phyloP scores from a whole-genome alignment of 306 rosid species.

The Cucumis melo region DNA sequence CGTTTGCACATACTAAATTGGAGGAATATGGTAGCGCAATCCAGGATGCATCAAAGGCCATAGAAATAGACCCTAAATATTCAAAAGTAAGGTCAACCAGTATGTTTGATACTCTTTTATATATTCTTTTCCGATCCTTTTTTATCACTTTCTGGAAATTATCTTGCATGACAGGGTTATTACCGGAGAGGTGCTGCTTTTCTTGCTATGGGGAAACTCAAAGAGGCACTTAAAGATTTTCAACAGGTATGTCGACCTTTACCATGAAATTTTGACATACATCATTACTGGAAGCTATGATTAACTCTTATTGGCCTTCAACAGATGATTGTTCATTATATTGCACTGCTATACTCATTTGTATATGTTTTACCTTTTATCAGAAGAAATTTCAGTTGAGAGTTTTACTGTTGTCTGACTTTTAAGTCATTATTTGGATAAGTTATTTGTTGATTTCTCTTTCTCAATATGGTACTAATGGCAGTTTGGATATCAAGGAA shows the following conservation, averaged over 20 bases:
- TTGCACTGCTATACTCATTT: neutral
- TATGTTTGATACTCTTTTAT: neutral
- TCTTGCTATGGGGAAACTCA: conserved; percentile 90
- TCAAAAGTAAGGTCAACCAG: conserved; percentile 49
- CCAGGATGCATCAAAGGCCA: conserved; percentile 82
- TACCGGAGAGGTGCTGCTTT: conserved; percentile 94
- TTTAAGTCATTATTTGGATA: neutral
- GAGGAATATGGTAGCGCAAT: conserved; percentile 99
- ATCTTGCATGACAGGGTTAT: conserved; percentile 57
- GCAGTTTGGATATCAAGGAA: neutral
- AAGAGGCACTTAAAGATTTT: conserved; percentile 95
- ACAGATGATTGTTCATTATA: neutral
- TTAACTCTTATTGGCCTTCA: neutral
- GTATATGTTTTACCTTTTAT: neutral
- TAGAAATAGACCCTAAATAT: conserved; percentile 88
- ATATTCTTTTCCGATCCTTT: neutral
- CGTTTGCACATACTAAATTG: conserved; percentile 82
- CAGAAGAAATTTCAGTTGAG: neutral
- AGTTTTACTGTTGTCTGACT: neutral
- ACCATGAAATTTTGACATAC: neutral
- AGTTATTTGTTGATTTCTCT: neutral
- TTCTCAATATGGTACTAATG: neutral
- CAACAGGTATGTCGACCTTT: conserved; percentile 54
- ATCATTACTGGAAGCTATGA: neutral
- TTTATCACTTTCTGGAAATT: neutral